phyloP scores from a whole-genome alignment of 2,329 filamentous ascomycete genomes.

The Calonectria ilicicola region DNA sequence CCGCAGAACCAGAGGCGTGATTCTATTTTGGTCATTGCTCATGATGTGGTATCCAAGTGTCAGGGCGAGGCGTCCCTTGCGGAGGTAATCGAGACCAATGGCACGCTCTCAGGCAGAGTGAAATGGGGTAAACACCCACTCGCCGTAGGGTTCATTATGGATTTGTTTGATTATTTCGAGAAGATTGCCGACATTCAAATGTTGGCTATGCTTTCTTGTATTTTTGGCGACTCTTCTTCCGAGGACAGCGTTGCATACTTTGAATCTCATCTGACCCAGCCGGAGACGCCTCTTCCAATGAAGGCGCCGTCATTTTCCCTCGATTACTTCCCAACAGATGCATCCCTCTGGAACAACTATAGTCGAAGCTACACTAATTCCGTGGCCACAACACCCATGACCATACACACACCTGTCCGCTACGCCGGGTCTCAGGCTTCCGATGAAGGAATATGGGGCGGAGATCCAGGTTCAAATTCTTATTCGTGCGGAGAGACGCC shows the following conservation, averaged over 20 bases:
- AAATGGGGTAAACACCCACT: conserved; percentile 77
- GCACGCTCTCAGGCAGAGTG: conserved; percentile 66
- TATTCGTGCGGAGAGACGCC: conserved; percentile 74
- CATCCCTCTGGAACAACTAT: conserved; percentile 64
- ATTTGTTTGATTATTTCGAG: conserved; percentile 75
- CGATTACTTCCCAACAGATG: conserved; percentile 73
- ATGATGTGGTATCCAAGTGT: conserved; percentile 63
- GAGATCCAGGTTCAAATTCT: conserved; percentile 67
- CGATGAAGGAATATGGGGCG: conserved; percentile 64
- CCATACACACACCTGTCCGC: conserved; percentile 66
- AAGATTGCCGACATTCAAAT: conserved; percentile 74
- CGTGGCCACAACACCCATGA: conserved; percentile 67
- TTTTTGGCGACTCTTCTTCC: conserved; percentile 72
- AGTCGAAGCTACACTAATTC: conserved; percentile 66
- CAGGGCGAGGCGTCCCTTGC: conserved; percentile 29
- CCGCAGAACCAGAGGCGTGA: conserved; percentile 65
- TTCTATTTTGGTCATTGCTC: conserved; percentile 77
- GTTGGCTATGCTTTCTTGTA: conserved; percentile 78
- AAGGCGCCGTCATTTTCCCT: conserved; percentile 76
- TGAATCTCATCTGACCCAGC: conserved; percentile 66
- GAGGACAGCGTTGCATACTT: conserved; percentile 68
- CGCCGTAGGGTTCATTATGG: conserved; percentile 69
- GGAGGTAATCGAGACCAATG: conserved; percentile 26
- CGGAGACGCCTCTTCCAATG: conserved; percentile 72
- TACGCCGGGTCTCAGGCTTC: conserved; percentile 69